Evolutionary conservation across 192 early-diverging fungal genomes (phyloP), one percentile per base, ranked within the genome.

Genomic region (Podila epicladia): DNA sequence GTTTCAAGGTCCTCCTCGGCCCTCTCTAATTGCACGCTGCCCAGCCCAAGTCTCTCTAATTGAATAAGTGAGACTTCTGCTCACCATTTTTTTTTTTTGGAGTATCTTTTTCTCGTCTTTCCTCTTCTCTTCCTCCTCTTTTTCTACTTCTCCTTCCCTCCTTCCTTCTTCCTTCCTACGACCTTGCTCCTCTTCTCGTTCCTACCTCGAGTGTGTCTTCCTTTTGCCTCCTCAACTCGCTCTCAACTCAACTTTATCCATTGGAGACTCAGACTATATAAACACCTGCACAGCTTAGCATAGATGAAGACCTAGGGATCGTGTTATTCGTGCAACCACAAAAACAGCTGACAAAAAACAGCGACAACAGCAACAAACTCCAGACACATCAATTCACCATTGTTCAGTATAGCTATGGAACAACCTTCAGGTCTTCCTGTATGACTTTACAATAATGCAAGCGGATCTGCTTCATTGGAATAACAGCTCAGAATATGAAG

Each of bases 351-450:
- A 55, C 53, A 55, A n/a, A n/a, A n/a, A n/a, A 55, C 53, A 55
- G 24, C 6, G 26, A 53, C 50, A 17, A 53, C 50, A n/a, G 7
- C 33, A 33, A 33, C 33, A 33, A 33, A 33, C 33, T 53, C 51
- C 51, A 53, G 20, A 22, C 17, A 55, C 22, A 55, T 55, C 53
- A 9, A 19, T 3, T 15, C 22, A 24, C 17, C 51, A 4, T 22
- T 55, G 20, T 55, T n/a, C 28, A 32, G 59, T 20, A 61, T 26
- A 48, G 33, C 51, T 35, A 74, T 74, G 65, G 73, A 74, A 0
- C 73, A 74, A 32, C 35, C 65, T 2, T 68, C 73, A 9, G 41
- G 73, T 48, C 37, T 74, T 37, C 73, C 73, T 61, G 73, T 74
- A 74, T 13, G 50, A 20, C 38, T 0, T 28, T 13, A 17, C 9